These are phyloP conservation scores for Hibiscus trionum DNA, from an alignment of 345 rosid genomes.

Conservation along the genomic window DNA sequence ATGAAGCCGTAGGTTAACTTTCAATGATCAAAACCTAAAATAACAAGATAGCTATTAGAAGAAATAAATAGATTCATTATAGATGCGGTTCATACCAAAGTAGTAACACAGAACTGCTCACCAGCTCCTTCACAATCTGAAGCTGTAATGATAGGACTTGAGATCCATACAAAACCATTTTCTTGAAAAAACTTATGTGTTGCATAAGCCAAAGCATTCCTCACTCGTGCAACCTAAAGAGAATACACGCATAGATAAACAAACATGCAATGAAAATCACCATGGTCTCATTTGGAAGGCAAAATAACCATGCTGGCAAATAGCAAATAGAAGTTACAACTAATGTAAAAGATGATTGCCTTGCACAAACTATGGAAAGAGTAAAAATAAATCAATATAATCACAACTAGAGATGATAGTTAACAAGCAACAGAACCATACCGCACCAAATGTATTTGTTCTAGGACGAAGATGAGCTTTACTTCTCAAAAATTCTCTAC, in stretches of 20 bases:
- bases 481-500: constrained; percentile 87
- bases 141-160: constrained; percentile 93
- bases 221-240: constrained; percentile 76
- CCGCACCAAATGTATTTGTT: constrained; percentile 93
- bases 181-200: constrained; percentile 94
- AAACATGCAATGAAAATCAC: neutral
- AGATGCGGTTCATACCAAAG: constrained; percentile 53
- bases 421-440: constrained; percentile 25
- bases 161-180: constrained; percentile 90
- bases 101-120: constrained; percentile 96
- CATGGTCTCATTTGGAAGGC: neutral
- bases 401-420: neutral
- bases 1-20: too few species aligned
- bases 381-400: neutral
- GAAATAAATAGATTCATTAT: constrained; percentile 1
- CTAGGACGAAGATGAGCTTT: constrained; percentile 99
- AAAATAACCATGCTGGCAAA: neutral
- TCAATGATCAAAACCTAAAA: neutral
- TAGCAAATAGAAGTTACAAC: neutral
- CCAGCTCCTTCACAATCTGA: constrained; percentile 99
- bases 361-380: neutral
- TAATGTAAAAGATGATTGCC: neutral
- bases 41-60: neutral
- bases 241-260: neutral
- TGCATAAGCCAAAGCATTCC: constrained; percentile 92